These are phyloP conservation scores for Russula earlei DNA, from an alignment of 768 basidiomycete genomes.

Conservation along the genomic window DNA sequence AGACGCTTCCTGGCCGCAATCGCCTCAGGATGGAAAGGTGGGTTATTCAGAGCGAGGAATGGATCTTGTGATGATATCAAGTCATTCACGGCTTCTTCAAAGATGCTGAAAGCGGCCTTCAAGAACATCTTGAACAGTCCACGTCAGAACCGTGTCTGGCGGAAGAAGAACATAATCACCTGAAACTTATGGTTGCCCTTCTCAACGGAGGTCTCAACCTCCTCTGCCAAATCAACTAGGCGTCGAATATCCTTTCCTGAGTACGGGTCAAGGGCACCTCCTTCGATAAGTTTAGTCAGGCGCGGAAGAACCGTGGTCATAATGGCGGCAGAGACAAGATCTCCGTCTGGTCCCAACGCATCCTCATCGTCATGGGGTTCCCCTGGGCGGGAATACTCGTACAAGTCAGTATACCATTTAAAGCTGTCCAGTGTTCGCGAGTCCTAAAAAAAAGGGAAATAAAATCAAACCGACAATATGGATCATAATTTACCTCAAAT, in stretches of 20 bases:
- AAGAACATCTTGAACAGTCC: slow-evolving; percentile 39
- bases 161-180: slow-evolving; percentile 30
- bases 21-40: slow-evolving; percentile 66
- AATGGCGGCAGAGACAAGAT: slow-evolving; percentile 80
- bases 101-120: slow-evolving; percentile 42
- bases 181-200: slow-evolving; percentile 52
- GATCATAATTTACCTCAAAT: slow-evolving; percentile 46
- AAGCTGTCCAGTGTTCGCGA: slow-evolving; percentile 62
- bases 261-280: slow-evolving; percentile 78
- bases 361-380: slow-evolving; percentile 28
- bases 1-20: slow-evolving; percentile 64
- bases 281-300: slow-evolving; percentile 60
- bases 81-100: slow-evolving; percentile 47
- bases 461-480: background rate
- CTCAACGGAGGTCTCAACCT: slow-evolving; percentile 69
- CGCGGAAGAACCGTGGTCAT: slow-evolving; percentile 75
- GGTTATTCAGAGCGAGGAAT: slow-evolving; percentile 35
- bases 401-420: slow-evolving; percentile 71
- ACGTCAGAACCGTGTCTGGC: background rate
- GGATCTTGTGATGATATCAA: slow-evolving; percentile 41
- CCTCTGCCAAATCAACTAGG: slow-evolving; percentile 67
- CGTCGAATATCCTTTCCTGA: slow-evolving; percentile 53
- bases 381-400: slow-evolving; percentile 50
- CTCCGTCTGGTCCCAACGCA: slow-evolving; percentile 73
- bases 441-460: slow-evolving; percentile 31